A percentile compares a stretch with the other conserved stretches of the same genome.
Conservation (phyloP, 768 basidiomycete species). For the Clitopilus hobsonii region DNA sequence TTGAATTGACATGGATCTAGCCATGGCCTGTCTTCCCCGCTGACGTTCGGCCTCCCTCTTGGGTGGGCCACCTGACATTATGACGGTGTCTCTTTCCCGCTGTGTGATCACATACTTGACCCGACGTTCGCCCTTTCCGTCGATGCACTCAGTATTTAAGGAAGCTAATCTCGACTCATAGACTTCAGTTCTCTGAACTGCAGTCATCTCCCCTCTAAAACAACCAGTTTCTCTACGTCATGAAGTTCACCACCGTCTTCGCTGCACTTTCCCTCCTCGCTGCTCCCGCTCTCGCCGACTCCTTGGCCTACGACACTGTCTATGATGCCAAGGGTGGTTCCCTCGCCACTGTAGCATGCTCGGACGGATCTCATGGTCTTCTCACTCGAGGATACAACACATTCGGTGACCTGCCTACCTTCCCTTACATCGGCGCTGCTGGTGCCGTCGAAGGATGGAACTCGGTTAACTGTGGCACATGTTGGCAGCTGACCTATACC, state of each 20-base stretch:
- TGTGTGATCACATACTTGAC: neutral
- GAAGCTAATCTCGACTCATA: neutral
- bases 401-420: constrained; percentile 48
- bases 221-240: neutral
- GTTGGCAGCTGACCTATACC: constrained; percentile 54
- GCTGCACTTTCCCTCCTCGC: constrained; percentile 15
- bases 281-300: constrained; percentile 18
- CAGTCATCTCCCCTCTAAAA: neutral
- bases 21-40: neutral
- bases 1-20: neutral
- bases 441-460: constrained; percentile 46
- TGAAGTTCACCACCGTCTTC: constrained; percentile 16
- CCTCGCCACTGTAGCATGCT: constrained; percentile 39
- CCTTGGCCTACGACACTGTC: constrained; percentile 36
- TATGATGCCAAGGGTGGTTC: constrained; percentile 43
- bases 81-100: neutral
- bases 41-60: neutral
- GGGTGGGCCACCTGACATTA: neutral
- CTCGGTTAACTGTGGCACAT: constrained; percentile 51
- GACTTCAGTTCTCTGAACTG: constrained; percentile 1
- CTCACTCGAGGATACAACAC: constrained; percentile 39
- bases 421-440: constrained; percentile 57
- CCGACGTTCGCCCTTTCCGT: neutral
- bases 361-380: constrained; percentile 48
- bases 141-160: neutral